phyloP scores from a whole-genome alignment of 2,329 filamentous ascomycete genomes.

The Ophiostoma sp. region DNA sequence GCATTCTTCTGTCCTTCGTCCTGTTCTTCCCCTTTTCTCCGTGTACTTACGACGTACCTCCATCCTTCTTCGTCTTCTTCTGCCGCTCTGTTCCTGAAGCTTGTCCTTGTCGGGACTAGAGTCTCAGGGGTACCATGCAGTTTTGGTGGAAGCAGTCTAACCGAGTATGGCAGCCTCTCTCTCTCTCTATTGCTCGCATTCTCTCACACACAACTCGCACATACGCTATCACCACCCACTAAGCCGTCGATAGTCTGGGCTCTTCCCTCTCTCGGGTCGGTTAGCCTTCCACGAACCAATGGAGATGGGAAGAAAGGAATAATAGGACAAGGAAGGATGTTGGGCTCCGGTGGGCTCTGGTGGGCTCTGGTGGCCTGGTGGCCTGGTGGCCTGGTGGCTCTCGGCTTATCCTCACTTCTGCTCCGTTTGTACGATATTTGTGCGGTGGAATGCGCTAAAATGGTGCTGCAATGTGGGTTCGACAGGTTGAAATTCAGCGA shows the following conservation, averaged over 20 bases:
- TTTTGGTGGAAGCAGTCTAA: neutral
- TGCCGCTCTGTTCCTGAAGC: constrained; percentile 22
- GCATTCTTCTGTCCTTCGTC: too few relatives aligned
- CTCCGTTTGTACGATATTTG: neutral
- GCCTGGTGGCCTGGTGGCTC: too few relatives aligned
- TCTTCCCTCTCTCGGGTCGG: constrained; percentile 4
- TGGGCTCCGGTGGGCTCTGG: too few relatives aligned
- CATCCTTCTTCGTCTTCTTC: neutral
- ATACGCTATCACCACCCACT: neutral
- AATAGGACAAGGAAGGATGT: too few relatives aligned
- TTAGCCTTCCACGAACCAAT: constrained; percentile 7
- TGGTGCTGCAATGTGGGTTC: constrained; percentile 20
- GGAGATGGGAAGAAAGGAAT: neutral
- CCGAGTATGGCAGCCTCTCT: constrained; percentile 16
- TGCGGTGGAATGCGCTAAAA: constrained; percentile 22
- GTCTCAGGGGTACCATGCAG: constrained; percentile 32
- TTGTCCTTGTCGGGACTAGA: constrained; percentile 18
- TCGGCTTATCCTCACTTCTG: too few relatives aligned
- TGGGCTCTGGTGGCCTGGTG: too few relatives aligned
- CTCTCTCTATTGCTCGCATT: neutral
- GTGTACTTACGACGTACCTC: neutral
- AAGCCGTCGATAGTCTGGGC: neutral
- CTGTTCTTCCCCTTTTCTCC: neutral
- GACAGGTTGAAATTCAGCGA: neutral
- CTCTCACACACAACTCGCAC: neutral